Evolutionary conservation across 805 yeast species (phyloP), one percentile per base, ranked within the genome.

Genomic region (Ogataea thermomethanolica): DNA sequence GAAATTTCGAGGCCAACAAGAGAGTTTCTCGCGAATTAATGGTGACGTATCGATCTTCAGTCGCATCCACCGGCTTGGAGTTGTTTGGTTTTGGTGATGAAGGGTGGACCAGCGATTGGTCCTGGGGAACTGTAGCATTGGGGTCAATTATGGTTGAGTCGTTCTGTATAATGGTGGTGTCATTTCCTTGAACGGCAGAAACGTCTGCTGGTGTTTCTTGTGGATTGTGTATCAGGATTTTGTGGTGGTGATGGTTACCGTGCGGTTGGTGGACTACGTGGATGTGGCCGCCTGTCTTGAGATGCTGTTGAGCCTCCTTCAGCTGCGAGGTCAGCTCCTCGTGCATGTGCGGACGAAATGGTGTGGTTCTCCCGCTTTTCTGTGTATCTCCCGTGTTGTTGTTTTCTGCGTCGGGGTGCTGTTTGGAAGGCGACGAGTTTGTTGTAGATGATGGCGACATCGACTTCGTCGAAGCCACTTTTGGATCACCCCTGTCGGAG

Each of bases 11-110:
- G 2, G 74, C 74, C 20, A 58, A 57, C 11, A 56, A 59, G 0
- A 73, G 41, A 1, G 70, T 78, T 25, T 66, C 70, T 9, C 51
- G 43, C 45, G 66, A 73, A 39, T 65, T 55, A 2, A 76, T 66
- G 0, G 50, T 54, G 8, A 47, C 40, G 12, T 38, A 33, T 4
- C 49, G 32, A 21, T 32, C 41, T 13, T 37, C 37, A 31, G 35
- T 35, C 9, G 23, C 14, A 27, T 23, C 24, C 5, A 13, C 9
- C 4, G 28, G 20, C 12, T 31, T 35, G 23, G 13, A 24, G 8
- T 25, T 31, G 14, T 28, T 28, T 26, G 25, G 44, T 30, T 37
- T 37, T 11, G 35, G 45, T 9, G 42, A 30, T 14, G 34, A 24
- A 13, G 42, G 25, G 8, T 41, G 44, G 6, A 33, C 33, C 14